These are phyloP conservation scores for Talaromyces sp. DNA, from an alignment of 2,329 filamentous ascomycete genomes.

Conservation along the genomic window DNA sequence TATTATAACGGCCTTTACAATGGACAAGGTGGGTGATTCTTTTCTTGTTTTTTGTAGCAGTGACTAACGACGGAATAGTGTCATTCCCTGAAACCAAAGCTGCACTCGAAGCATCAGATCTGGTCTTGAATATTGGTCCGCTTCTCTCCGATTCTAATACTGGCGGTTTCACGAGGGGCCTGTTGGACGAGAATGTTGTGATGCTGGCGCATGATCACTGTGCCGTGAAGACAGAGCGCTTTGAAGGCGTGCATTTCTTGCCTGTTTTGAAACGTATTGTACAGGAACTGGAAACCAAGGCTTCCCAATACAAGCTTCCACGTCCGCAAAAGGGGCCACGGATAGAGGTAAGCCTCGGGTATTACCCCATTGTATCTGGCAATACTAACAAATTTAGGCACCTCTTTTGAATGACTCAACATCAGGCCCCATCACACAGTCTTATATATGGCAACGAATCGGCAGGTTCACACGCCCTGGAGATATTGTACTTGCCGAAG, in stretches of 20 bases:
- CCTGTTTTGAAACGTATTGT: background rate
- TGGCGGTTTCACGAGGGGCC: conserved; percentile 20
- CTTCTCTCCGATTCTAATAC: conserved; percentile 46
- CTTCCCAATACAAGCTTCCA: background rate
- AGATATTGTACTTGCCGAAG: conserved; percentile 9
- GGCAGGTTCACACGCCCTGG: conserved; percentile 1
- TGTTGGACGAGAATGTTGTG: background rate
- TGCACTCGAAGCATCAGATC: conserved; percentile 39
- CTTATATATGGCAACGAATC: background rate
- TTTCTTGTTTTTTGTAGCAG: background rate
- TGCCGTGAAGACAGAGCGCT: background rate
- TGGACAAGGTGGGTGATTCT: conserved; percentile 37
- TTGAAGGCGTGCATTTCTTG: background rate
- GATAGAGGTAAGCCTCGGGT: background rate
- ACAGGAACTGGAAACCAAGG: background rate
- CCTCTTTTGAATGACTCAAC: background rate
- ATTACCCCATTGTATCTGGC: background rate
- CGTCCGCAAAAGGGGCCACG: background rate
- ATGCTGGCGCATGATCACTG: background rate
- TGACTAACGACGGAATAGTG: background rate
- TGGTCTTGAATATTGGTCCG: conserved; percentile 44
- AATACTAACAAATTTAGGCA: background rate
- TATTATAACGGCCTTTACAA: conserved; percentile 78
- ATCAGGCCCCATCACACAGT: conserved; percentile 2
- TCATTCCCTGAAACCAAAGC: conserved; percentile 20